Base-by-base conservation (phyloP, 345 rosid species). In the Fremontodendron californicum region DNA sequence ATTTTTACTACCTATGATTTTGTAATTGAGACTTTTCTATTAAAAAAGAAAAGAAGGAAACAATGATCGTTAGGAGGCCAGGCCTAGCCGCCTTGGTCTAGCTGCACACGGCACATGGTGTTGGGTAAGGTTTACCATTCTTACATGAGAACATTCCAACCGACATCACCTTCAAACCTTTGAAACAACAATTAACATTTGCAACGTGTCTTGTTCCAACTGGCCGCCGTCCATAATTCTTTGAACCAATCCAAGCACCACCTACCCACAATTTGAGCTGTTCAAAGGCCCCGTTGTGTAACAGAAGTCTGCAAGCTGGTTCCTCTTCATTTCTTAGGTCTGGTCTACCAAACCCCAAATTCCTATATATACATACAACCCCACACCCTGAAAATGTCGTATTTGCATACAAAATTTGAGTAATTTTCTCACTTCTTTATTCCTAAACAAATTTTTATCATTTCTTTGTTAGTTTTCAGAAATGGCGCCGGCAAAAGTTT, bases 401-500 rank as follows among this genome's bases (percentile, higher is more conserved):
- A 64, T 39, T 39, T 19, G 69, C 69, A 45, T 64, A 9, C 69
- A 69, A 4, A 71, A 18, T 49, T 49, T 18, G 21, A 3, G 51
- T 1, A 6, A 29, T 42, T 45, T 71, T 15, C 3, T 29, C 18
- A 25, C 0, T 3, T 70, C 13, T 29, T 5, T n/a, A n/a, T n/a
- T 5, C 23, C 3, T 3, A 6, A 9, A 15, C 25, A 46, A 23
- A 19, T 21, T 11, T 23, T 13, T 45, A 45, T 3, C 4, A 29
- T 3, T 3, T 4, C 35, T 39, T 3, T 9, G 33, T 0, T 61
- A 15, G 15, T 55, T 16, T 61, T 33, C 31, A 0, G 42, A 49
- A 43, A 83, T 81, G 90, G 86, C n/a, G n/a, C n/a, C n/a, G n/a
- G n/a, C 84, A 1, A 79, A 75, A 63, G n/a, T 49, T 55, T 74